Conservation (phyloP, 2,329 filamentous ascomycete genomes). For the Chrysoporthe cubensis region DNA sequence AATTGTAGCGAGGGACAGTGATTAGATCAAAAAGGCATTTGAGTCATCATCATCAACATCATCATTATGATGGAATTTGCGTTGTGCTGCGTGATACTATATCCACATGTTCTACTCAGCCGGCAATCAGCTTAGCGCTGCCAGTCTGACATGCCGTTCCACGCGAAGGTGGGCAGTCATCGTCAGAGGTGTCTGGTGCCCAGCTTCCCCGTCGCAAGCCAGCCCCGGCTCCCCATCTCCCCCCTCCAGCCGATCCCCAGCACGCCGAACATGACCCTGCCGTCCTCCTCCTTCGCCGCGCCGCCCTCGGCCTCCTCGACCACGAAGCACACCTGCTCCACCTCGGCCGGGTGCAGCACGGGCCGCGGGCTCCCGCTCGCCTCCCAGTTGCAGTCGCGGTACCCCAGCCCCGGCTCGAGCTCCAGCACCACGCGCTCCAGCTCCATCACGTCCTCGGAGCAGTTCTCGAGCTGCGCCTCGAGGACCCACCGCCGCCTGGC, state of each 20-base stretch:
- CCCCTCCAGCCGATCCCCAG: constrained; percentile 87
- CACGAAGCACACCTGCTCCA: constrained; percentile 69
- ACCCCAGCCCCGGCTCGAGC: constrained; percentile 54
- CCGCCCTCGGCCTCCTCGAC: constrained; percentile 49
- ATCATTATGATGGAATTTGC: not conserved
- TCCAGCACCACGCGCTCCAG: constrained; percentile 69
- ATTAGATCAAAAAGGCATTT: constrained; percentile 16
- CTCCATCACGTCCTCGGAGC: constrained; percentile 80
- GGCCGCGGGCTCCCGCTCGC: constrained; percentile 49
- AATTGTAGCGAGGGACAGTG: constrained; percentile 16
- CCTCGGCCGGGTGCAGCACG: constrained; percentile 64
- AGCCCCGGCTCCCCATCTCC: constrained; percentile 87
- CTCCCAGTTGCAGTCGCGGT: constrained; percentile 63
- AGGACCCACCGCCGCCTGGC: constrained; percentile 66
- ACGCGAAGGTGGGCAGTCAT: not conserved
- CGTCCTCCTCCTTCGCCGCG: constrained; percentile 52
- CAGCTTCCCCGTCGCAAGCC: constrained; percentile 83
- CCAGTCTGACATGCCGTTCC: not conserved
- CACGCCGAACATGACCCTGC: constrained; percentile 73
- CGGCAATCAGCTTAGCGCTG: not conserved
- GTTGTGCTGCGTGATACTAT: not conserved
- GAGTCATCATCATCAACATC: not conserved
- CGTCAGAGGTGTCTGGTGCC: constrained; percentile 47
- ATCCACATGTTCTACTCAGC: not conserved
- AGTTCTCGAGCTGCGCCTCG: constrained; percentile 95